Evolutionary conservation across 73 alveolate genomes (phyloP).

Genomic region (Halteria grandinella): DNA sequence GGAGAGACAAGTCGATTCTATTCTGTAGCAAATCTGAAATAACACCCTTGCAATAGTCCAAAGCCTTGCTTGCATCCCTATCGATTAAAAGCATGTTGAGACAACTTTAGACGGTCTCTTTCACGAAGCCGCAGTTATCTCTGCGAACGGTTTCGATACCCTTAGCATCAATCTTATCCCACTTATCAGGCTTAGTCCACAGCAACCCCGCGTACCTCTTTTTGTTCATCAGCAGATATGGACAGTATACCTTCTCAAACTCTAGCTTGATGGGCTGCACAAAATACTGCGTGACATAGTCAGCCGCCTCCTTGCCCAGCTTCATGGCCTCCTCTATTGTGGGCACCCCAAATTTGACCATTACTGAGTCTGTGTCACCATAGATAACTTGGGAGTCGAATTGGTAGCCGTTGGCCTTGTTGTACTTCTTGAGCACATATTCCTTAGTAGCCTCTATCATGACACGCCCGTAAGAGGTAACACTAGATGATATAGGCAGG

Average conservation of each 20-base stretch:
- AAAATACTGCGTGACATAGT: conserved; percentile 73
- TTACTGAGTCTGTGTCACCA: conserved; percentile 88
- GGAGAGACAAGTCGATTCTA: conserved; percentile 95
- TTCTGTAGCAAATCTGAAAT: conserved; percentile 97
- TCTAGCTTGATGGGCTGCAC: conserved; percentile 86
- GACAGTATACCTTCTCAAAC: conserved; percentile 91
- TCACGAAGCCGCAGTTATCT: conserved; percentile 88
- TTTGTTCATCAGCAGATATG: conserved; percentile 77
- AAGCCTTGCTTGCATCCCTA: conserved; percentile 82
- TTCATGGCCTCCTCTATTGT: conserved; percentile 73
- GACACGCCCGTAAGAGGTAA: conserved; percentile 77
- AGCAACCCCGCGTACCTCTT: conserved; percentile 91
- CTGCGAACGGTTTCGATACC: conserved; percentile 93
- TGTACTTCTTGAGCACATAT: conserved; percentile 66
- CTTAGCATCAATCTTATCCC: conserved; percentile 86
- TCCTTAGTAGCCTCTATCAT: conserved; percentile 83
- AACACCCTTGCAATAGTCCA: conserved; percentile 86
- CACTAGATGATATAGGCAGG: conserved; percentile 91
- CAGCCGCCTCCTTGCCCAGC: conserved; percentile 70
- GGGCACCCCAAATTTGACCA: conserved; percentile 80
- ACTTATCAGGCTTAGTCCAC: conserved; percentile 85
- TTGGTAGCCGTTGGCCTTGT: conserved; percentile 67
- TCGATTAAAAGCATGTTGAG: conserved; percentile 70
- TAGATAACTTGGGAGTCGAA: conserved; percentile 73
- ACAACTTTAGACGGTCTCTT: conserved; percentile 25